Conservation (phyloP, 768 basidiomycete species). For the Tubosaeta brunneosetosa region DNA sequence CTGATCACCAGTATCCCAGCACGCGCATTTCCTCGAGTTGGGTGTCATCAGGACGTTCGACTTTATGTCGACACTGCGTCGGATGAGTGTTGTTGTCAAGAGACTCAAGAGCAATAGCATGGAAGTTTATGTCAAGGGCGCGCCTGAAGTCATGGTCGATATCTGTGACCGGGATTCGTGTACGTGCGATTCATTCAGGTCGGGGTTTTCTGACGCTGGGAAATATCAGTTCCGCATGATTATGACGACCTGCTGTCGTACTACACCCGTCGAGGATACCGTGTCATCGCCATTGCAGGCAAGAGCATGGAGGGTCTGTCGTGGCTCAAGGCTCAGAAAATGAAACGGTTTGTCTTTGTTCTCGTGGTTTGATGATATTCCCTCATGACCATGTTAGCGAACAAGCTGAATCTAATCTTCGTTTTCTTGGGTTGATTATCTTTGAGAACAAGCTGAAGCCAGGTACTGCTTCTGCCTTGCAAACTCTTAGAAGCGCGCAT, state of each 20-base stretch:
- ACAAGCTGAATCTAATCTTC: slow-evolving; percentile 85
- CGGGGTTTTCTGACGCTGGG: slow-evolving; percentile 11
- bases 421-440: slow-evolving; percentile 92
- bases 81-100: slow-evolving; percentile 99
- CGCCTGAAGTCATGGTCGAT: slow-evolving; percentile 94
- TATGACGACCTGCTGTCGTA: slow-evolving; percentile 95
- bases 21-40: slow-evolving; percentile 94
- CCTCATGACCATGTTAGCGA: slow-evolving; percentile 49
- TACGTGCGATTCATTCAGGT: slow-evolving; percentile 40
- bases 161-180: slow-evolving; percentile 92
- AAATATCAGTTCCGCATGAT: slow-evolving; percentile 77
- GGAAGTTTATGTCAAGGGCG: slow-evolving; percentile 99
- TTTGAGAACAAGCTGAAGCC: slow-evolving; percentile 98
- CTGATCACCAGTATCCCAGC: slow-evolving; percentile 42
- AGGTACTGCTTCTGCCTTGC: slow-evolving; percentile 86
- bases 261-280: slow-evolving; percentile 94
- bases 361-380: not conserved
- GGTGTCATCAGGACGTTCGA: slow-evolving; percentile 96
- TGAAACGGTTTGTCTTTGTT: slow-evolving; percentile 68
- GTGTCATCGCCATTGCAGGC: slow-evolving; percentile 97
- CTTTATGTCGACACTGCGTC: slow-evolving; percentile 85
- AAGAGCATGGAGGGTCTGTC: slow-evolving; percentile 91
- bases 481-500: slow-evolving; percentile 82
- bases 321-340: slow-evolving; percentile 95
- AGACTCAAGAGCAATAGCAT: slow-evolving; percentile 89